These are phyloP conservation scores for Tuber microsphaerosporum DNA, from an alignment of 495 filamentous ascomycete species.

Conservation along the genomic window DNA sequence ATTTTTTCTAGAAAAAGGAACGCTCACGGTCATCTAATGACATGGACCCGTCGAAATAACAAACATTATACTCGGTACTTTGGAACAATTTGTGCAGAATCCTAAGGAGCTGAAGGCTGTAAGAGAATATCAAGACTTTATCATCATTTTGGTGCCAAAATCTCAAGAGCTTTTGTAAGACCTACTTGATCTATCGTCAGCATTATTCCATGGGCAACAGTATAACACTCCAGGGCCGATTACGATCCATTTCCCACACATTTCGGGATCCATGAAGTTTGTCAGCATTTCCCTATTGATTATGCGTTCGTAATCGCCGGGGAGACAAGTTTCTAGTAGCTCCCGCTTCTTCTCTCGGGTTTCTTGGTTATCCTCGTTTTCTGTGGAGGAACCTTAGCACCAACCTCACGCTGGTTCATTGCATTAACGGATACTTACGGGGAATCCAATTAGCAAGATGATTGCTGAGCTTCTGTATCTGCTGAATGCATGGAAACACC, in stretches of 20 bases:
- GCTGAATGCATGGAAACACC: slow-evolving; percentile 78
- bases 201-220: neutral
- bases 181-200: slow-evolving; percentile 41
- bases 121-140: slow-evolving; percentile 89
- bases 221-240: neutral
- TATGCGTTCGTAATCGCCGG: slow-evolving; percentile 67
- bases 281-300: slow-evolving; percentile 67
- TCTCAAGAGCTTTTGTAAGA: slow-evolving; percentile 73
- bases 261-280: slow-evolving; percentile 80
- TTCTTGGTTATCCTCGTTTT: slow-evolving; percentile 56
- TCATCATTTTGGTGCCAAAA: slow-evolving; percentile 88
- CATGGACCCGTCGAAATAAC: slow-evolving; percentile 83
- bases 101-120: slow-evolving; percentile 74
- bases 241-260: slow-evolving; percentile 86
- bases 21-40: slow-evolving; percentile 71
- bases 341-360: slow-evolving; percentile 75
- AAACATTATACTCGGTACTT: slow-evolving; percentile 83
- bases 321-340: slow-evolving; percentile 66
- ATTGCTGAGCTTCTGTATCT: slow-evolving; percentile 80
- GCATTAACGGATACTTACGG: slow-evolving; percentile 38
- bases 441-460: slow-evolving; percentile 88
- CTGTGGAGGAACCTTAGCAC: slow-evolving; percentile 6
- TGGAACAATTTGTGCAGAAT: slow-evolving; percentile 83
- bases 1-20: neutral
- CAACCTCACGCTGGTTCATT: neutral